Conservation (phyloP, 768 basidiomycete species). For the Paxillus rubicundulus region DNA sequence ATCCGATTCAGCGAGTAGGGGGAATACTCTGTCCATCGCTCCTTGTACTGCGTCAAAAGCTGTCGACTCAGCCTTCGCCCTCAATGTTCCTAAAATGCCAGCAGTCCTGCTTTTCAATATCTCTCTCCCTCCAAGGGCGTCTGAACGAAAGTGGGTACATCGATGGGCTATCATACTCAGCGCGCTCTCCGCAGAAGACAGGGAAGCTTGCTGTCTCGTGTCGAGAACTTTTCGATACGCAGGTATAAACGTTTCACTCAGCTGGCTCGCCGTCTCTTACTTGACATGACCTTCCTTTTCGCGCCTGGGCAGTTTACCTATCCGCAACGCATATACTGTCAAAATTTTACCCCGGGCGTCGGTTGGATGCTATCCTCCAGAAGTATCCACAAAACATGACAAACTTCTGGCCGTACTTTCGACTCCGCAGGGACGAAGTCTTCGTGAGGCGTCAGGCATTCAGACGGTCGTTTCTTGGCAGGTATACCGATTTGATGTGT, state of each 20-base stretch:
- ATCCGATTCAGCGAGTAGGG: neutral
- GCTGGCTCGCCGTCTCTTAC: slow-evolving; percentile 1
- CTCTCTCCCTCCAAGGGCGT: slow-evolving; percentile 54
- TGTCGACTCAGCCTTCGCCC: neutral
- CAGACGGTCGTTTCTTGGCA: slow-evolving; percentile 49
- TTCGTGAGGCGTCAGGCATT: slow-evolving; percentile 38
- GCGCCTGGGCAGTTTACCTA: slow-evolving; percentile 49
- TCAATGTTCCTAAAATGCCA: neutral
- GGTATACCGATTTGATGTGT: slow-evolving; percentile 26
- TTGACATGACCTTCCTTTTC: neutral
- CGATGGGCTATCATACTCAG: slow-evolving; percentile 55
- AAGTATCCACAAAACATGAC: slow-evolving; percentile 45
- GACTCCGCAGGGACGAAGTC: slow-evolving; percentile 46
- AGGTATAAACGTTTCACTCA: slow-evolving; percentile 35
- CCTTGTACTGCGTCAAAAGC: neutral
- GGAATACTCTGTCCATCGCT: neutral
- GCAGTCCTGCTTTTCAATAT: slow-evolving; percentile 39
- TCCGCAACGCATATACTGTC: slow-evolving; percentile 53
- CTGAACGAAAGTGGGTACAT: slow-evolving; percentile 55
- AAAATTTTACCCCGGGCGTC: slow-evolving; percentile 47
- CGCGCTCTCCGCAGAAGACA: slow-evolving; percentile 42
- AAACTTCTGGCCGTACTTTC: slow-evolving; percentile 74
- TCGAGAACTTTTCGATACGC: slow-evolving; percentile 65
- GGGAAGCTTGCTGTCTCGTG: slow-evolving; percentile 47
- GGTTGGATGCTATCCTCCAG: slow-evolving; percentile 40